Base-by-base conservation (phyloP, 495 filamentous ascomycete species). In the Penicillium coffeae region DNA sequence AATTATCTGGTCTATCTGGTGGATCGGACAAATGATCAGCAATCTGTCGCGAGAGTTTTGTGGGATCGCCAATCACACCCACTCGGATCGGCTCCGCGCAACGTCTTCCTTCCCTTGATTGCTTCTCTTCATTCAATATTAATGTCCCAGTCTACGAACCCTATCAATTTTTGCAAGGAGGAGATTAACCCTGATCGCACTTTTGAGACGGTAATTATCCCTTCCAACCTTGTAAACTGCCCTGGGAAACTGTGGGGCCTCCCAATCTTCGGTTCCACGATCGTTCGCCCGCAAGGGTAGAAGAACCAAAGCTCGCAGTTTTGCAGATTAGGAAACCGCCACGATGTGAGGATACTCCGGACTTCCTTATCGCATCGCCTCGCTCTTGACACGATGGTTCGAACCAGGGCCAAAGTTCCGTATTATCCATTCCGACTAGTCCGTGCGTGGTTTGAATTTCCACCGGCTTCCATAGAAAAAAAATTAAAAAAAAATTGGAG, bases 81-180 rank as follows among this genome's bases (percentile, higher is more conserved):
- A 38, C 21, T 19, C 38, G 27, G 19, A n/a, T 38, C 8, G 33
- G 25, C 32, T 27, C 45, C 16, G 33, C 47, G 32, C 14, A 21
- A 27, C 37, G 21, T 30, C 38, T 43, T 25, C 25, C 30, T 21
- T 38, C n/a, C n/a, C n/a, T n/a, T n/a, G n/a, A n/a, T n/a, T n/a
- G n/a, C n/a, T n/a, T n/a, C n/a, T n/a, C n/a, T n/a, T n/a, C n/a
- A n/a, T n/a, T n/a, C n/a, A n/a, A 18, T 14, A 18, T 40, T 37
- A 9, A 41, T 32, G 21, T 18, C 6, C 20, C 20, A 25, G 27
- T 32, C 25, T 46, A n/a, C 35, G 25, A 51, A 48, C 48, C n/a
- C n/a, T n/a, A n/a, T n/a, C n/a, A n/a, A 45, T 37, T 13, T 9
- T 16, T 22, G 50, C 30, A 52, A 52, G 50, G 50, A 52, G 50